These are phyloP conservation scores for Nicotiana sylvestris DNA, from an alignment of 257 asterid genomes.

Conservation along the genomic window DNA sequence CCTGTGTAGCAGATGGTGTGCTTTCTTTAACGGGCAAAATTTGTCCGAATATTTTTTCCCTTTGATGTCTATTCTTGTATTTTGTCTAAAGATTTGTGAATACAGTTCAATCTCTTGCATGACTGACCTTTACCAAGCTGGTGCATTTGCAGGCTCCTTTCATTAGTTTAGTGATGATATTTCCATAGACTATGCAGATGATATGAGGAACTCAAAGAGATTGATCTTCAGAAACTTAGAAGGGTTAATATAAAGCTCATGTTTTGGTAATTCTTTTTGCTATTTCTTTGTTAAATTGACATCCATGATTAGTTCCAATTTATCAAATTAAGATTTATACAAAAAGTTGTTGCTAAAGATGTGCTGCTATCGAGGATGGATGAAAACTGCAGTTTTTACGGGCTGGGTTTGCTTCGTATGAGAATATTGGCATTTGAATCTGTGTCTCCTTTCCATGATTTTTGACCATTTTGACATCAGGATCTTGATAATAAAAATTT, in stretches of 20 bases:
- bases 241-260: slow-evolving; percentile 12
- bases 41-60: background rate
- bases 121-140: background rate
- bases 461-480: background rate
- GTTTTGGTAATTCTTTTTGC: slow-evolving; percentile 12
- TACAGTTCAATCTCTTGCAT: background rate
- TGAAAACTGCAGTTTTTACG: background rate
- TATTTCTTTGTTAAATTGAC: background rate
- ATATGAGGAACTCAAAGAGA: slow-evolving; percentile 33
- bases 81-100: background rate
- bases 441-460: slow-evolving; percentile 8
- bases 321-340: background rate
- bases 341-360: background rate
- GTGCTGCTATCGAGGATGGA: background rate
- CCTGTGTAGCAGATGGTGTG: background rate
- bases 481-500: background rate
- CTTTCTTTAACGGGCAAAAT: background rate
- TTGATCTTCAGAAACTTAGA: slow-evolving; percentile 21
- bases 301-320: background rate
- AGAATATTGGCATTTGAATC: background rate
- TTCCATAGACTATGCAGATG: slow-evolving; percentile 57
- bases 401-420: background rate
- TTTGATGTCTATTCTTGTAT: background rate
- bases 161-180: slow-evolving; percentile 47
- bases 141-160: slow-evolving; percentile 34